Evolutionary conservation across 106 monocot genomes (phyloP).

Genomic region (Xerophyta viscosa): DNA sequence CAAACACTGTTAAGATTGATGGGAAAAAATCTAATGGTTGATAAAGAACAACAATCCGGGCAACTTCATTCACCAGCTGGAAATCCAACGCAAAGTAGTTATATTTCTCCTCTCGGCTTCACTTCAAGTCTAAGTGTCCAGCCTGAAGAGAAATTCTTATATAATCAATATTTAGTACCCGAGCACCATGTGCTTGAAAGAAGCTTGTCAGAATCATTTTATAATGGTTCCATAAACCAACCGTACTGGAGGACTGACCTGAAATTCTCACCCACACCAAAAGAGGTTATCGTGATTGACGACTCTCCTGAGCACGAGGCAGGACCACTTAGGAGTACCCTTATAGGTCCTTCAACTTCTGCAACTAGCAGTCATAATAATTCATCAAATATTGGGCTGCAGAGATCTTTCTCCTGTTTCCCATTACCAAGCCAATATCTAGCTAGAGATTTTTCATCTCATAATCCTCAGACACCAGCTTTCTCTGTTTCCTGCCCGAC

Average conservation of each 20-base stretch:
- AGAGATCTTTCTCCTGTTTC: slow-evolving; percentile 24
- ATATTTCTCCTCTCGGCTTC: slow-evolving; percentile 12
- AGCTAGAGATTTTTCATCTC: slow-evolving; percentile 2
- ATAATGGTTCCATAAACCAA: not conserved
- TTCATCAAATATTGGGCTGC: slow-evolving; percentile 3
- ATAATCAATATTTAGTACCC: slow-evolving; percentile 17
- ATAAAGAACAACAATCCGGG: slow-evolving; percentile 22
- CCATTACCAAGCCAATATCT: slow-evolving; percentile 7
- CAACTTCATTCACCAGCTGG: slow-evolving; percentile 6
- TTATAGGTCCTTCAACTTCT: too few relatives aligned
- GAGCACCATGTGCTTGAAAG: slow-evolving; percentile 8
- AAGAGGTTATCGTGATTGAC: slow-evolving; percentile 39
- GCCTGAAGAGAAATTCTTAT: slow-evolving; percentile 7
- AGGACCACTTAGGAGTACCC: too few relatives aligned
- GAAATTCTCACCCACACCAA: not conserved
- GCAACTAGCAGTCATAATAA: slow-evolving; percentile 1
- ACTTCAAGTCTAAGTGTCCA: not conserved
- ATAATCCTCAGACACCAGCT: not conserved
- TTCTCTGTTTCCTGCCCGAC: not conserved
- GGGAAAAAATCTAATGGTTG: slow-evolving; percentile 70
- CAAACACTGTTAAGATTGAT: slow-evolving; percentile 50
- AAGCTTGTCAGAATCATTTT: slow-evolving; percentile 5
- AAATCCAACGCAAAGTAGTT: not conserved
- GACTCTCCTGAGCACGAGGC: slow-evolving; percentile 23
- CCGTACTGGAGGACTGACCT: not conserved